phyloP scores from a whole-genome alignment of 2,329 filamentous ascomycete genomes.

The Claviceps paspali region DNA sequence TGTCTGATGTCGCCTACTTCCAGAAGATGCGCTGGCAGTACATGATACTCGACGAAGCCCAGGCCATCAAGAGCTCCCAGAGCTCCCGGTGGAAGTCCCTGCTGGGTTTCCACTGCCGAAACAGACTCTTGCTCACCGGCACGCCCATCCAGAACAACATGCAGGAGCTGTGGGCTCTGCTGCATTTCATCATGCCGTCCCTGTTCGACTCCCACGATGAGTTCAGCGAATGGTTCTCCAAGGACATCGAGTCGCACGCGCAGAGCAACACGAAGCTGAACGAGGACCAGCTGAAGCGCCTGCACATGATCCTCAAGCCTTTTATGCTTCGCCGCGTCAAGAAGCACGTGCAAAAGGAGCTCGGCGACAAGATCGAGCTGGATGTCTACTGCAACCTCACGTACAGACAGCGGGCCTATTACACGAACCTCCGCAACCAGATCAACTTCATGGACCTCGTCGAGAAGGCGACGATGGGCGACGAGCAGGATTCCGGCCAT shows the following conservation, averaged over 20 bases:
- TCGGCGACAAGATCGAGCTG: conserved; percentile 95
- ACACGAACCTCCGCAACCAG: conserved; percentile 82
- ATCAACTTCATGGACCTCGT: conserved; percentile 98
- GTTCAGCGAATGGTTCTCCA: conserved; percentile 88
- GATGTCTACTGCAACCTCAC: conserved; percentile 96
- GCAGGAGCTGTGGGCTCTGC: conserved; percentile 93
- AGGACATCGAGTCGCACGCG: conserved; percentile 94
- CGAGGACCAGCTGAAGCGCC: conserved; percentile 87
- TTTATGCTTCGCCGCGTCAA: conserved; percentile 99
- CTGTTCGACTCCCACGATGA: conserved; percentile 90
- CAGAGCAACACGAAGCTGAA: conserved; percentile 99
- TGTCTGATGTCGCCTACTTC: conserved; percentile 92
- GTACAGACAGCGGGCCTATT: conserved; percentile 88
- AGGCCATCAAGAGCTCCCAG: conserved; percentile 95
- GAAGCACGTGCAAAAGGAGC: conserved; percentile 97
- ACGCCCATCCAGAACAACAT: conserved; percentile 99
- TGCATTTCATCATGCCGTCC: conserved; percentile 99
- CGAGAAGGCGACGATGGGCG: conserved; percentile 86
- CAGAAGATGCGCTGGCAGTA: conserved; percentile 99
- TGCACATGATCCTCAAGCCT: conserved; percentile 98
- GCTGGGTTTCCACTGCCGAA: conserved; percentile 86
- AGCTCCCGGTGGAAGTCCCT: conserved; percentile 96
- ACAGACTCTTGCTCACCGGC: conserved; percentile 82
- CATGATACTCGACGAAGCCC: conserved; percentile 98
- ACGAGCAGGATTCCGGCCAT: conserved; percentile 88